Conservation (phyloP, 345 rosid species). For the Bruguiera sexangula region DNA sequence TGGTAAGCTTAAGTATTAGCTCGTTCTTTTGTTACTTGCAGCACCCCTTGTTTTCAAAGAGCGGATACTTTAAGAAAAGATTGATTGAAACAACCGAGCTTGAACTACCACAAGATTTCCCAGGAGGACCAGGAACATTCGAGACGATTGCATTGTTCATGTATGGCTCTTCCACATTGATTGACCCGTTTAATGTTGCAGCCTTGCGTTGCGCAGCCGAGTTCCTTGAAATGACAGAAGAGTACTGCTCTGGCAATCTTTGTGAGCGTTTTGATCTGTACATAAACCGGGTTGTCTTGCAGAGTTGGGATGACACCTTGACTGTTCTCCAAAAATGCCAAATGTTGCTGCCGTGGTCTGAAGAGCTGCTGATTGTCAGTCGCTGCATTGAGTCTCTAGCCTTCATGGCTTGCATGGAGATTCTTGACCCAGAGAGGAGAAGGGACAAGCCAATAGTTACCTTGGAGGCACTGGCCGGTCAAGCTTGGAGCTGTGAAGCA, state of each 20-base stretch:
- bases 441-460: conserved; percentile 52
- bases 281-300: conserved; percentile 73
- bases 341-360: conserved; percentile 50
- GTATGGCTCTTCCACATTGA: conserved; percentile 61
- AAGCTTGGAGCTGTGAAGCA: conserved; percentile 52
- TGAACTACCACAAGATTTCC: conserved; percentile 57
- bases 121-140: conserved; percentile 75
- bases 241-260: conserved; percentile 50
- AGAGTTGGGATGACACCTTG: conserved; percentile 73
- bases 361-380: conserved; percentile 65
- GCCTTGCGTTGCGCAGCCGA: conserved; percentile 71
- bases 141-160: conserved; percentile 62
- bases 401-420: conserved; percentile 88
- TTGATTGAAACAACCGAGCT: conserved; percentile 41
- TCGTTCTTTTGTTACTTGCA: conserved; percentile 30
- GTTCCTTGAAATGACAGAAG: conserved; percentile 73
- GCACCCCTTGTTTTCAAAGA: conserved; percentile 56
- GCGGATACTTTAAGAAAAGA: conserved; percentile 66
- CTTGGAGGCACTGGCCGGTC: conserved; percentile 43
- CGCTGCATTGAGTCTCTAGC: conserved; percentile 78
- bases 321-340: conserved; percentile 64
- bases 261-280: conserved; percentile 68
- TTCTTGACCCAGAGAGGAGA: conserved; percentile 78
- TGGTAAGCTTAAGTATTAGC: not conserved
- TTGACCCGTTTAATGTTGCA: conserved; percentile 68